Evolutionary conservation across 73 alveolate species (phyloP).

Genomic region (Paramecium octaurelia): DNA sequence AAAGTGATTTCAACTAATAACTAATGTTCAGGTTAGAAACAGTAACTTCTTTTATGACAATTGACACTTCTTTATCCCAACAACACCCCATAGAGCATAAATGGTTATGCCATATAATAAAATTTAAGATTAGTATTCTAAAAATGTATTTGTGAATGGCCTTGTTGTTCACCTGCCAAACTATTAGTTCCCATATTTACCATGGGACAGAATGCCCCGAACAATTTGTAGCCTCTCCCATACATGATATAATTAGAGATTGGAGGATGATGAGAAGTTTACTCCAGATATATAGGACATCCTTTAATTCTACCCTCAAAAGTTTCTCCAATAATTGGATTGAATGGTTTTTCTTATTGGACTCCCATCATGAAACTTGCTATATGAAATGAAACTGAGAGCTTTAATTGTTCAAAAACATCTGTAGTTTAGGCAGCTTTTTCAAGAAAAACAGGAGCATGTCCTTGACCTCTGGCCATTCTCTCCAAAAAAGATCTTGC

Average conservation of each 20-base stretch:
- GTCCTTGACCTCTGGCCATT: constrained; percentile 54
- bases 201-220: background rate
- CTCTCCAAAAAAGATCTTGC: constrained; percentile 47
- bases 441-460: constrained; percentile 59
- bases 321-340: constrained; percentile 58
- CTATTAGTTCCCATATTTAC: constrained; percentile 59
- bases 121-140: constrained; percentile 37
- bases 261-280: constrained; percentile 63
- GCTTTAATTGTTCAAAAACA: constrained; percentile 10
- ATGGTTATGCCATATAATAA: constrained; percentile 47
- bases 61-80: constrained; percentile 49
- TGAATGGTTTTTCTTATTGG: constrained; percentile 53
- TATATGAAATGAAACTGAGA: background rate
- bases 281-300: constrained; percentile 55
- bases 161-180: constrained; percentile 32
- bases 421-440: constrained; percentile 39
- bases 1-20: background rate
- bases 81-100: constrained; percentile 8
- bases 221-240: constrained; percentile 53
- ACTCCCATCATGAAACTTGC: constrained; percentile 57
- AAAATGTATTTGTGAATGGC: background rate
- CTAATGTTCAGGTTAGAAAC: constrained; percentile 40
- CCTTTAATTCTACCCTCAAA: constrained; percentile 51
- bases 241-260: constrained; percentile 37
- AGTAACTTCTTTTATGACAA: constrained; percentile 47